These are phyloP conservation scores for Smallanthus sonchifolius DNA, from an alignment of 129 eudicot genomes.

Conservation along the genomic window DNA sequence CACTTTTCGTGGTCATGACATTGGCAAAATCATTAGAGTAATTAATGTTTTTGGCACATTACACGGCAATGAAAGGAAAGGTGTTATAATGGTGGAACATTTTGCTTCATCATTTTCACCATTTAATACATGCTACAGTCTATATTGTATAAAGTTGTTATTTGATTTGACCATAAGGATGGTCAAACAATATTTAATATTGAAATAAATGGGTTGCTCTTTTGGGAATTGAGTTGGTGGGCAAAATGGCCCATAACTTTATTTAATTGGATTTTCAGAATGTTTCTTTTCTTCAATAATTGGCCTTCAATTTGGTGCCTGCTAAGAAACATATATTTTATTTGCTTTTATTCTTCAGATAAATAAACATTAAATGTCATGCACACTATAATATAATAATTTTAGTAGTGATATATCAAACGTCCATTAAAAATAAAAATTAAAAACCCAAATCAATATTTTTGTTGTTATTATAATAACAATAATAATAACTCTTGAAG, in stretches of 20 bases:
- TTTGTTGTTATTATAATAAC: no score
- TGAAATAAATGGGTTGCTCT: constrained; percentile 21
- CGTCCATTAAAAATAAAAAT: no score
- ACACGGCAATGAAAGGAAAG: constrained; percentile 6
- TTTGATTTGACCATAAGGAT: constrained; percentile 14
- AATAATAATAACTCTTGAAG: no score
- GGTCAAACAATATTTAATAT: constrained; percentile 25
- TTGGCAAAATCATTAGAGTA: background rate
- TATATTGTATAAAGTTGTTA: constrained; percentile 10
- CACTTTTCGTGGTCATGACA: background rate
- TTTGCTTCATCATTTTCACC: constrained; percentile 26
- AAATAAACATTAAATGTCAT: background rate
- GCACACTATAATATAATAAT: background rate
- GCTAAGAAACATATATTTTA: background rate
- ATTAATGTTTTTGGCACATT: constrained; percentile 11
- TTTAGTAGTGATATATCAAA: no score
- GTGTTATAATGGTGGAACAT: constrained; percentile 1
- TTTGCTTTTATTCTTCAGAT: background rate
- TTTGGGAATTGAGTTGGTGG: constrained; percentile 32
- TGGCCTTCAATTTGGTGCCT: background rate
- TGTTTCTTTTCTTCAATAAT: constrained; percentile 4
- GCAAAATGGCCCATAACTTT: constrained; percentile 12
- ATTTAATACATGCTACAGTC: constrained; percentile 19
- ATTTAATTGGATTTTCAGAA: constrained; percentile 10
- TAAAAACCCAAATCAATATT: no score